Base-by-base conservation (phyloP, 192 early-diverging fungal species). In the Rhizoclosmatium sp. region DNA sequence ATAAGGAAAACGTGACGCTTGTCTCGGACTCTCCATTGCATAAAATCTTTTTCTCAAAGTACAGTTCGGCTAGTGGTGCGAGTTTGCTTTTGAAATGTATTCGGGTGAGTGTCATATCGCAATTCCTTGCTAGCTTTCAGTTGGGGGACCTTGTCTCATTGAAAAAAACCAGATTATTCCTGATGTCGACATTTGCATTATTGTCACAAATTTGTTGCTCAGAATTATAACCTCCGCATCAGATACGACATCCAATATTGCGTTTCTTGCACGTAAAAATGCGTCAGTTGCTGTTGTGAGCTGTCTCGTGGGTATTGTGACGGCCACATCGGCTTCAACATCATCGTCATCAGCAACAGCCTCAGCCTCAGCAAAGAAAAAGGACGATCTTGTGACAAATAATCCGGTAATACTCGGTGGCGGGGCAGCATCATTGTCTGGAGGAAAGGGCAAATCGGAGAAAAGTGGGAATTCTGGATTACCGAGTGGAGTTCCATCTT, bases 1-100 rank as follows among this genome's bases (percentile, higher is more conserved):
- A 89, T 47, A 89, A 87, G 56, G 88, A 87, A 60, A 81, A 62
- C 60, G 39, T 62, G 60, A 23, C 31, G 2, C 42, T 73, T 21
- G 46, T 49, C 7, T 40, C 47, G 67, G 87, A 89, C 14, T 89
- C 87, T 3, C 59, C 76, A 3, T 56, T 85, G 19, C 85, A 89
- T 42, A 83, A 83, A 54, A 62, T 79, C 3, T 82, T 89, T 19
- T 89, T 87, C 74, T 79, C 82, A 46, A 85, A 85, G 58, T 19
- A 78, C 1, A 14, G n/a, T 47, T 39, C 5, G 4, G 59, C 70
- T 5, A 49, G 78, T 39, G 78, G 85, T 48, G 75, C 87, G 45
- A 69, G 59, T 14, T 71, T 89, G 4, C 71, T 89, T 7, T 58
- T 89, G 21, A 82, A 85, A 58, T 84, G 82, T 62, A 76, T 89